phyloP scores from a whole-genome alignment of 768 basidiomycete genomes.

The Suillus plorans region DNA sequence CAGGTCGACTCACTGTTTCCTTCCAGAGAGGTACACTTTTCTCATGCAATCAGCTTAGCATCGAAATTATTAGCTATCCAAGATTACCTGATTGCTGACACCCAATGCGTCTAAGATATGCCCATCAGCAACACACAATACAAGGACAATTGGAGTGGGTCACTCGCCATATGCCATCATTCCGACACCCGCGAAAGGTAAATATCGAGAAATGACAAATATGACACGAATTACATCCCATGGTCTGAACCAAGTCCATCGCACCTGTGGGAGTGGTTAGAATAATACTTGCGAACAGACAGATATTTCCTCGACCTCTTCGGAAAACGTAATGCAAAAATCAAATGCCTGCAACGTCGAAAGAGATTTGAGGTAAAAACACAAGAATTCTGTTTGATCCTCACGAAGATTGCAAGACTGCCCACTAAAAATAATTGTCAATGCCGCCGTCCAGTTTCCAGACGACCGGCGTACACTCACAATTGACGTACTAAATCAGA shows the following conservation, averaged over 20 bases:
- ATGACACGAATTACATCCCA: conserved; percentile 17
- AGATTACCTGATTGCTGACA: not conserved
- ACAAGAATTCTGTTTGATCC: not conserved
- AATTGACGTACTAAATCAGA: conserved; percentile 13
- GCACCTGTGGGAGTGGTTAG: conserved; percentile 8
- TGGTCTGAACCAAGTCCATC: conserved; percentile 17
- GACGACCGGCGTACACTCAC: conserved; percentile 7
- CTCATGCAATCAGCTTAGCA: not conserved
- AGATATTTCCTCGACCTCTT: conserved; percentile 5
- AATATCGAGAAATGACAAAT: conserved; percentile 21
- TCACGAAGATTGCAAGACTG: conserved; percentile 19
- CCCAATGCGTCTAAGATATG: not conserved
- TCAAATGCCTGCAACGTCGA: conserved; percentile 5
- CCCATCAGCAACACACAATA: not conserved
- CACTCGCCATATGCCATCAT: conserved; percentile 17
- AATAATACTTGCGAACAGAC: not conserved
- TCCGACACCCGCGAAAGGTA: conserved; percentile 15
- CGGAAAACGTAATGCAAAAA: conserved; percentile 9
- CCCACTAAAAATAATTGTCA: conserved; percentile 9
- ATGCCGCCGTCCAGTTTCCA: not conserved
- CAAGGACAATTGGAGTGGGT: not conserved
- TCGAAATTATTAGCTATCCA: not conserved
- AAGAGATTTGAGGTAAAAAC: not conserved
- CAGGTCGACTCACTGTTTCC: conserved; percentile 11
- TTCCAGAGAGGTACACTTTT: conserved; percentile 3